phyloP scores from a whole-genome alignment of 1,139 yeast species.

The Arxiozyma bovina region DNA sequence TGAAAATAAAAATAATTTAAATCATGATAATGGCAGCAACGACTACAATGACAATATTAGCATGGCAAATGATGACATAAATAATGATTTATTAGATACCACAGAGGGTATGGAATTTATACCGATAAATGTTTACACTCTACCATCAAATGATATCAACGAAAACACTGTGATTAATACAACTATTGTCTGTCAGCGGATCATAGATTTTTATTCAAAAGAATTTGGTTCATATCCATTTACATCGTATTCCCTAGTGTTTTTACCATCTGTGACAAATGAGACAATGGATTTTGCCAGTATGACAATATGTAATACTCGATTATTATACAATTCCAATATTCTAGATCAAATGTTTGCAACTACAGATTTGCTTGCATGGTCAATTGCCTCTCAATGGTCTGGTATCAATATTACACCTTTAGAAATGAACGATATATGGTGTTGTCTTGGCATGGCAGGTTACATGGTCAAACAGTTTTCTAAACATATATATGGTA shows the following conservation, averaged over 20 bases:
- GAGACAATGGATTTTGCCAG: conserved; percentile 68
- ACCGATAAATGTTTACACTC: conserved; percentile 36
- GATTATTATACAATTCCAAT: conserved; percentile 64
- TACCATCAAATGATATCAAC: conserved; percentile 30
- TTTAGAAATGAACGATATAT: conserved; percentile 66
- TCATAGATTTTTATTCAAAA: conserved; percentile 73
- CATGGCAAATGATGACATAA: conserved; percentile 30
- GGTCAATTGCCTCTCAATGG: conserved; percentile 82
- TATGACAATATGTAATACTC: conserved; percentile 55
- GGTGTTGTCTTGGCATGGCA: conserved; percentile 87
- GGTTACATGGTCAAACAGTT: conserved; percentile 75
- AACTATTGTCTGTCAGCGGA: conserved; percentile 64
- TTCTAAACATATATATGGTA: conserved; percentile 64
- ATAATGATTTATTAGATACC: conserved; percentile 17
- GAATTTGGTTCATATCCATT: conserved; percentile 94
- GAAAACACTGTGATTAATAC: conserved; percentile 60
- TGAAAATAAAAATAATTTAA: conserved; percentile 24
- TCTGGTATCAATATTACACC: conserved; percentile 89
- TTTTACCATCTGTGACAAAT: conserved; percentile 52
- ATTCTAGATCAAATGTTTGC: conserved; percentile 72
- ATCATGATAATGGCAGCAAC: conserved; percentile 30
- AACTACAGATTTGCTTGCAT: conserved; percentile 58
- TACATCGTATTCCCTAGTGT: conserved; percentile 67
- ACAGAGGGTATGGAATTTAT: conserved; percentile 33
- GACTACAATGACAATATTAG: conserved; percentile 16